These are phyloP conservation scores for Apiospora sp. DNA, from an alignment of 2,329 filamentous ascomycete species.

Conservation along the genomic window DNA sequence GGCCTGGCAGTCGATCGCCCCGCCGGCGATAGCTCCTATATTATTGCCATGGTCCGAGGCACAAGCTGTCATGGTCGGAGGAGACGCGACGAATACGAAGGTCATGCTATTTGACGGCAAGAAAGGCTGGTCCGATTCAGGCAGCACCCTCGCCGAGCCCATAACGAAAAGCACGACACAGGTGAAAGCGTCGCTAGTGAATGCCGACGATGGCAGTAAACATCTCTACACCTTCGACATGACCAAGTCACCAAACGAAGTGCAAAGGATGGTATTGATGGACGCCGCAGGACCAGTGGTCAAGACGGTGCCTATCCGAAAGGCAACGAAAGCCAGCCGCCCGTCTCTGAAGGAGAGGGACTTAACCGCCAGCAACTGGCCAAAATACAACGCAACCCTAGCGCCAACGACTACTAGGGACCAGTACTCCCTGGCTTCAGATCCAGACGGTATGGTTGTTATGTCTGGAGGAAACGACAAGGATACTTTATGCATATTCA, in stretches of 20 bases:
- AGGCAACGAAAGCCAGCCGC: slow-evolving; percentile 35
- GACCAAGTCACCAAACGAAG: slow-evolving; percentile 74
- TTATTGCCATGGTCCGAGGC: slow-evolving; percentile 77
- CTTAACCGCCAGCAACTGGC: slow-evolving; percentile 72
- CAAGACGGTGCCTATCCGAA: slow-evolving; percentile 52
- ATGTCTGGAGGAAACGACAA: slow-evolving; percentile 77
- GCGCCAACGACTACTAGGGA: slow-evolving; percentile 71
- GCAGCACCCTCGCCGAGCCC: slow-evolving; percentile 67
- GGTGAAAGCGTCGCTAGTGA: slow-evolving; percentile 70
- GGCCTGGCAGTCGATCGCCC: slow-evolving; percentile 65
- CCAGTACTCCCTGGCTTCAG: slow-evolving; percentile 77
- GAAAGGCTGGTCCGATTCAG: slow-evolving; percentile 72
- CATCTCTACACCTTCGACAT: slow-evolving; percentile 82
- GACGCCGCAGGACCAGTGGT: slow-evolving; percentile 65
- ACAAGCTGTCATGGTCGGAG: slow-evolving; percentile 78
- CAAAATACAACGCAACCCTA: slow-evolving; percentile 77
- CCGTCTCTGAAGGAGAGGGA: slow-evolving; percentile 40
- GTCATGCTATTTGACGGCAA: slow-evolving; percentile 76
- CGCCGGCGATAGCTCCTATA: slow-evolving; percentile 72
- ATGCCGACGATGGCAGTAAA: slow-evolving; percentile 78
- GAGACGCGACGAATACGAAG: slow-evolving; percentile 68
- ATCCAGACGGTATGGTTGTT: slow-evolving; percentile 71
- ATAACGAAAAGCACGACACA: slow-evolving; percentile 64
- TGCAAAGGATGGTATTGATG: slow-evolving; percentile 74
- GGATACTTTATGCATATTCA: slow-evolving; percentile 78